These are phyloP conservation scores for Alnus rubra DNA, from an alignment of 306 rosid species.

Conservation along the genomic window DNA sequence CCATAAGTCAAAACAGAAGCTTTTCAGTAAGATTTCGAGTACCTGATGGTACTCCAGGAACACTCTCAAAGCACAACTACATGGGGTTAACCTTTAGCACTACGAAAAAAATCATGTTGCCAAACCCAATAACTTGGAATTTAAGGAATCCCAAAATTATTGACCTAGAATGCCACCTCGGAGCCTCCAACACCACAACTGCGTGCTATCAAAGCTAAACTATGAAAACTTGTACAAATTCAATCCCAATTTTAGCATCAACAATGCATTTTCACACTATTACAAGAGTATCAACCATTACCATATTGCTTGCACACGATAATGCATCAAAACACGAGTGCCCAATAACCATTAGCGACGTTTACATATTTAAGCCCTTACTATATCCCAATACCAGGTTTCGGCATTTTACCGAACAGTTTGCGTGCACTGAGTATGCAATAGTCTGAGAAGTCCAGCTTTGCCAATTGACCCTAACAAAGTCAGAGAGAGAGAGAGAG, in stretches of 20 bases:
- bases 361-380: not conserved
- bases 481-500: too few relatives aligned
- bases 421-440: not conserved
- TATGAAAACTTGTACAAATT: not conserved
- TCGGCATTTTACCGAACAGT: not conserved
- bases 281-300: not conserved
- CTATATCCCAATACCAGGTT: not conserved
- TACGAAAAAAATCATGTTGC: not conserved
- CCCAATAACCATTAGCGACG: not conserved
- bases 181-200: not conserved
- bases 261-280: not conserved
- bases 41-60: not conserved
- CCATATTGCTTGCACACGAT: not conserved
- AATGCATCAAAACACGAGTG: not conserved
- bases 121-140: not conserved
- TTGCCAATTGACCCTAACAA: not conserved
- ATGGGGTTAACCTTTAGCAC: not conserved
- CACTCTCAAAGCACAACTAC: not conserved
- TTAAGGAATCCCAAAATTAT: too few relatives aligned
- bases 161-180: too few relatives aligned
- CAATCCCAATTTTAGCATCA: not conserved
- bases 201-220: not conserved
- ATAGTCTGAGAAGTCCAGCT: not conserved
- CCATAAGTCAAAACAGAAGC: slow-evolving; percentile 1
- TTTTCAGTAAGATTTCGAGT: not conserved